A percentile compares a stretch with the other conserved stretches of the same genome.
phyloP scores from a whole-genome alignment of 305 asterid genomes.

The Solanum chacoense region DNA sequence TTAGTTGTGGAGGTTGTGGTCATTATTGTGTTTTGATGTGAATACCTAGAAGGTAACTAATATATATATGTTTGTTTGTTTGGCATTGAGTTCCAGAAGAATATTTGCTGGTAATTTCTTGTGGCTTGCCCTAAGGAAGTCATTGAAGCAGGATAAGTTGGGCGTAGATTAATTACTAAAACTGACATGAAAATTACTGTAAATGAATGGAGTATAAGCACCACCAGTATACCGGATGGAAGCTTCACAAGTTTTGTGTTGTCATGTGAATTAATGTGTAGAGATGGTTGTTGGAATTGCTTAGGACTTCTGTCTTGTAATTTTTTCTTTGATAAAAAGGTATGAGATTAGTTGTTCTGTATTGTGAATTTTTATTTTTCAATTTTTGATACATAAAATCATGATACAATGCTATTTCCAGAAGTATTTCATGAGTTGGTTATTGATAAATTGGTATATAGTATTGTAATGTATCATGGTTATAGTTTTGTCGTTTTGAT shows the following conservation, averaged over 20 bases:
- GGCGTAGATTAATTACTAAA: conserved; percentile 71
- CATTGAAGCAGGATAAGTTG: conserved; percentile 97
- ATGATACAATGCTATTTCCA: too few species aligned
- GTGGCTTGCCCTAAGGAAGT: conserved; percentile 98
- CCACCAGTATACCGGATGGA: too few species aligned
- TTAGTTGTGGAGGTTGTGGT: too few species aligned
- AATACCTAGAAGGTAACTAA: background rate
- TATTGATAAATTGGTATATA: too few species aligned
- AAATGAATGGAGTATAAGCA: conserved; percentile 92
- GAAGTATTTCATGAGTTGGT: too few species aligned
- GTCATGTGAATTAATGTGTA: background rate
- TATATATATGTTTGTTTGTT: conserved; percentile 91
- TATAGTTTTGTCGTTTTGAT: too few species aligned
- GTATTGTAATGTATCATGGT: too few species aligned
- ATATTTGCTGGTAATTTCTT: conserved; percentile 81
- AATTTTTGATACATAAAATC: too few species aligned
- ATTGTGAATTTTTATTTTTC: too few species aligned
- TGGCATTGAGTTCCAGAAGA: conserved; percentile 85
- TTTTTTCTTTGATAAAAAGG: background rate
- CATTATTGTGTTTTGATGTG: too few species aligned
- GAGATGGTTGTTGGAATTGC: background rate
- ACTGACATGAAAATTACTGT: conserved; percentile 84
- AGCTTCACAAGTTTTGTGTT: too few species aligned
- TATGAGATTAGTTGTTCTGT: too few species aligned
- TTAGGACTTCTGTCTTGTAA: background rate